Evolutionary conservation across 202 grass and related monocot genomes (phyloP).

Genomic region (Digitaria exilis): DNA sequence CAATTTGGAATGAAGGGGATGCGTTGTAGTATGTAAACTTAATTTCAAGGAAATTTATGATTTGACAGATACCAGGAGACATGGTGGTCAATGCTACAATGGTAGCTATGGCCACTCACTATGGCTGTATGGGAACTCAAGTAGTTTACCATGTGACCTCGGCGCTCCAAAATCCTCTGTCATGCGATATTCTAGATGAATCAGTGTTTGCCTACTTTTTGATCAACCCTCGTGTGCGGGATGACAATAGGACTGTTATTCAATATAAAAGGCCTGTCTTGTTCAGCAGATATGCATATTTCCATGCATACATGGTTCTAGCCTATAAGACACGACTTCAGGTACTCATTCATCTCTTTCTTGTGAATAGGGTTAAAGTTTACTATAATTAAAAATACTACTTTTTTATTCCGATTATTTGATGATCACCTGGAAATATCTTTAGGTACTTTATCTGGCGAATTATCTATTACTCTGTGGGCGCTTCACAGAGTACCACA

Average conservation of each 20-base stretch:
- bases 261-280: background rate
- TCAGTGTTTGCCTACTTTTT: background rate
- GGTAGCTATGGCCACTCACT: conserved; percentile 19
- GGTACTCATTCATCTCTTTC: background rate
- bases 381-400: background rate
- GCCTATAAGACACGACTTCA: background rate
- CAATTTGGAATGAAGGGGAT: too few species aligned
- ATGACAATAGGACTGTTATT: background rate
- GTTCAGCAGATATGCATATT: background rate
- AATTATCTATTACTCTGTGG: conserved; percentile 16
- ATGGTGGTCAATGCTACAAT: conserved; percentile 24
- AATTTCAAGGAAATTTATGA: background rate
- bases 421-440: background rate
- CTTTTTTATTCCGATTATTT: too few species aligned
- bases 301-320: background rate
- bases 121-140: background rate
- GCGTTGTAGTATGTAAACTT: background rate
- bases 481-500: conserved; percentile 5
- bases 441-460: conserved; percentile 13
- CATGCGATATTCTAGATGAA: background rate
- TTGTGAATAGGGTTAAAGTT: background rate
- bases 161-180: background rate
- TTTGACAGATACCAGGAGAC: conserved; percentile 10
- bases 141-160: conserved; percentile 9
- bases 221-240: background rate